Evolutionary conservation across 768 basidiomycete species (phyloP).

Genomic region (Phanerochaete carnosa): DNA sequence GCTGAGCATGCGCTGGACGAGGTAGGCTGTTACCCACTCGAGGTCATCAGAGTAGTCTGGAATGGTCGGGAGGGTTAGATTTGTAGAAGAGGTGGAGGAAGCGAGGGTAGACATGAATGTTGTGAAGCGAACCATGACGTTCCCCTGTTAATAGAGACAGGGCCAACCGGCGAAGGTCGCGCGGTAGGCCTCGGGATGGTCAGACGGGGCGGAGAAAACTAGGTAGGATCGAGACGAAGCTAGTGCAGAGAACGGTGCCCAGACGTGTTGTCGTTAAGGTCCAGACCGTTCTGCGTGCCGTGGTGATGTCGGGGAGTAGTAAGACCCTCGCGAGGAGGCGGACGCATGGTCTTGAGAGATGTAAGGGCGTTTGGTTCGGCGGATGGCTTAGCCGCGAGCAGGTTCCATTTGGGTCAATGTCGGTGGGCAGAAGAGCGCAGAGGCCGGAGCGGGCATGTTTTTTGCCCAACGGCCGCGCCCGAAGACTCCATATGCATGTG

Average conservation of each 20-base stretch:
- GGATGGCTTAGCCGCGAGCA: not conserved
- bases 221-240: not conserved
- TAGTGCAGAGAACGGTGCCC: not conserved
- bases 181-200: not conserved
- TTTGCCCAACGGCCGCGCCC: not conserved
- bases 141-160: not conserved
- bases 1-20: conserved; percentile 54
- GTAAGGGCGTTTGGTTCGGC: not conserved
- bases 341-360: not conserved
- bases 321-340: not conserved
- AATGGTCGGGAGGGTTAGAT: conserved; percentile 35
- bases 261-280: not conserved
- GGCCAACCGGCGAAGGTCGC: not conserved
- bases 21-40: conserved; percentile 55
- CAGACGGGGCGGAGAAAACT: too few relatives aligned
- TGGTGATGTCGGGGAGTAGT: not conserved
- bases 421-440: not conserved
- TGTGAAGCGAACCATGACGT: not conserved
- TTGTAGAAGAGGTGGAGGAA: conserved; percentile 9
- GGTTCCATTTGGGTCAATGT: not conserved
- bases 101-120: conserved; percentile 3
- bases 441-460: not conserved
- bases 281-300: not conserved
- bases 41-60: conserved; percentile 41
- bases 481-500: not conserved